Evolutionary conservation across 257 asterid genomes (phyloP).

Genomic region (Solanum sparsipilum): DNA sequence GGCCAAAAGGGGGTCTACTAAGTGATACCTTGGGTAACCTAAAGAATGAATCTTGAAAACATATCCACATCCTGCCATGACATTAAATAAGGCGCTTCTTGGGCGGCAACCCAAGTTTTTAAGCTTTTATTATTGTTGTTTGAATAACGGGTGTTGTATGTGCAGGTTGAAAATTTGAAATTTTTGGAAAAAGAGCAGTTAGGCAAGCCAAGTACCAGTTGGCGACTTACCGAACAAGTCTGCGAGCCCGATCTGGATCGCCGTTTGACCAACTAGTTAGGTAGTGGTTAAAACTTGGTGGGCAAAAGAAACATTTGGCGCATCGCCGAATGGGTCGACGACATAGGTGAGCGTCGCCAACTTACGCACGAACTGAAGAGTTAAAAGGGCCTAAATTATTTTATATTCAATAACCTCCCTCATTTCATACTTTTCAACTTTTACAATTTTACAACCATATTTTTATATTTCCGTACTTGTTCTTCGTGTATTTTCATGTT

Average conservation of each 20-base stretch:
- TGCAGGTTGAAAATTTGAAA: not conserved
- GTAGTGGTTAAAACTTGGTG: not conserved
- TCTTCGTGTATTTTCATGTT: not conserved
- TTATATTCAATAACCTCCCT: too few species aligned
- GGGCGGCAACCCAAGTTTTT: not conserved
- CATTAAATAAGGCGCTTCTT: not conserved
- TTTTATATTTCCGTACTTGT: too few species aligned
- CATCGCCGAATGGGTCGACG: not conserved
- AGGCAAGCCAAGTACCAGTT: not conserved
- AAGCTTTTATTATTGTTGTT: too few species aligned
- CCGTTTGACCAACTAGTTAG: not conserved
- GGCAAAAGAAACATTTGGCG: too few species aligned
- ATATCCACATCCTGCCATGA: not conserved
- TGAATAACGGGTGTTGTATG: not conserved
- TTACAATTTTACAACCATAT: not conserved
- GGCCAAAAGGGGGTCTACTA: not conserved
- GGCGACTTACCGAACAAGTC: too few species aligned
- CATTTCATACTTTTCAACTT: not conserved
- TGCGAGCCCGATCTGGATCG: not conserved
- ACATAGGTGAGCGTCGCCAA: not conserved
- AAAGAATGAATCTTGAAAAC: not conserved
- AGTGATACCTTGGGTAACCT: not conserved
- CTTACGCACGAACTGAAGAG: not conserved
- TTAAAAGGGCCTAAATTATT: too few species aligned
- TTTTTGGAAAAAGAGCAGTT: too few species aligned